Evolutionary conservation across 768 basidiomycete genomes (phyloP).

Genomic region (Ramaria sp.): DNA sequence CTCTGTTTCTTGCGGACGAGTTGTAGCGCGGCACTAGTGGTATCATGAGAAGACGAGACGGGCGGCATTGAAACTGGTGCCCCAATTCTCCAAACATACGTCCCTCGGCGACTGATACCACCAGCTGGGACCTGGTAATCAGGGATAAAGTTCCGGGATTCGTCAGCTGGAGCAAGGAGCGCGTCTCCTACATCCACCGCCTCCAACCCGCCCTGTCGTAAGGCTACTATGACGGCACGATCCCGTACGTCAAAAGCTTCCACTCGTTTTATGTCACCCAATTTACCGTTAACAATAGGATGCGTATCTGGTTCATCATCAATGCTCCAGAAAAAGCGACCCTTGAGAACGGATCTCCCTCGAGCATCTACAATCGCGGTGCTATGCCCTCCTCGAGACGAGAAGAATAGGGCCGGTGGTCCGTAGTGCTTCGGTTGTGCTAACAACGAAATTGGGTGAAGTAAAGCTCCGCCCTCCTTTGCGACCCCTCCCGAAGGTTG

Average conservation of each 20-base stretch:
- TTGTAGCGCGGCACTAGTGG: conserved; percentile 24
- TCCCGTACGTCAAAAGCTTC: conserved; percentile 74
- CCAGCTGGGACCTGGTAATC: conserved; percentile 53
- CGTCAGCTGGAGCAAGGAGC: conserved; percentile 67
- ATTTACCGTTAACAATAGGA: conserved; percentile 27
- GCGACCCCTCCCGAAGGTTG: conserved; percentile 22
- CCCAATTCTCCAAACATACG: conserved; percentile 80
- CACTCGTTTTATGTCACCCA: conserved; percentile 76
- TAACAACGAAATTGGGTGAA: conserved; percentile 66
- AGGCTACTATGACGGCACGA: conserved; percentile 69
- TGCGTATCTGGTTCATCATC: conserved; percentile 42
- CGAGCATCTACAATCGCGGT: conserved; percentile 82
- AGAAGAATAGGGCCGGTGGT: conserved; percentile 78
- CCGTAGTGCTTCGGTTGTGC: conserved; percentile 75
- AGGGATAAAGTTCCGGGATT: conserved; percentile 63
- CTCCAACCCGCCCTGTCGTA: conserved; percentile 81
- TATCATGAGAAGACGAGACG: conserved; percentile 19
- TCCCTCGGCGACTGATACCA: conserved; percentile 54
- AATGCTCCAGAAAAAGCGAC: conserved; percentile 66
- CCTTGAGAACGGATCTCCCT: conserved; percentile 74
- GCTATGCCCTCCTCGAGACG: conserved; percentile 83
- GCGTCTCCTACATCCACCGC: conserved; percentile 74
- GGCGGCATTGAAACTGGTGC: conserved; percentile 42
- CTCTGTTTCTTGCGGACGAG: conserved; percentile 33
- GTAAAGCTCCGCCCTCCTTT: conserved; percentile 36